A percentile compares a stretch with the other conserved stretches of the same genome.
phyloP scores from a whole-genome alignment of 164 flowering plant genomes.

The Chimonanthus praecox region DNA sequence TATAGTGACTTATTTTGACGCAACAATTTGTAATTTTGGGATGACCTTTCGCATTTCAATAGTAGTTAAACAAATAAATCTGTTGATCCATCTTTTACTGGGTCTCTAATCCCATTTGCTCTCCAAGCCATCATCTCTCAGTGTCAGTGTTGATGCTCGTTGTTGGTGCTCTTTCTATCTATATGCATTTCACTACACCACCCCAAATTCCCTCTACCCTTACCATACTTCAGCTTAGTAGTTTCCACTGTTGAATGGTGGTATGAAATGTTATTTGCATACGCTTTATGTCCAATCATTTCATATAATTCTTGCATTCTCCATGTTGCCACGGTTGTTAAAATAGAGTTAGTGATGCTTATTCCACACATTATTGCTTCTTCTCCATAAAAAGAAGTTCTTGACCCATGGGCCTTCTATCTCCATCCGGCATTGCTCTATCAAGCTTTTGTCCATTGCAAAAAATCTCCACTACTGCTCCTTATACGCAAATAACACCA shows the following conservation, averaged over 20 bases:
- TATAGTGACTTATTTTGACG: no score
- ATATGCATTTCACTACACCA: background rate
- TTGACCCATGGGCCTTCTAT: background rate
- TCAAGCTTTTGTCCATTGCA: background rate
- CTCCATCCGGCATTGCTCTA: background rate
- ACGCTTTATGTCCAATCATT: background rate
- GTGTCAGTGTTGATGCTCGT: background rate
- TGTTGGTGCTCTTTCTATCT: background rate
- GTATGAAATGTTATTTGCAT: background rate
- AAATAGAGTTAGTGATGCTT: background rate
- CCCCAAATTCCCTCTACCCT: background rate
- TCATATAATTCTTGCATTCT: background rate
- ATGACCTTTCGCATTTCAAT: no score
- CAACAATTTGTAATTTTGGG: no score
- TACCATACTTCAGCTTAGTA: background rate
- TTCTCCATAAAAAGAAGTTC: slow-evolving; percentile 2
- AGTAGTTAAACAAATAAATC: no score
- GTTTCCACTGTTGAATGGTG: background rate
- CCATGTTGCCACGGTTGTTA: background rate
- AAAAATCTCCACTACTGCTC: background rate
- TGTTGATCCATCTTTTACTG: no score
- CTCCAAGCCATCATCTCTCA: no score
- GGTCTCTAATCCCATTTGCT: no score
- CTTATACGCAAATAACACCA: no score
- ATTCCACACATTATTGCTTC: background rate